Evolutionary conservation across 306 rosid species (phyloP).

Genomic region (barrel medic (Medicago truncatula)): DNA sequence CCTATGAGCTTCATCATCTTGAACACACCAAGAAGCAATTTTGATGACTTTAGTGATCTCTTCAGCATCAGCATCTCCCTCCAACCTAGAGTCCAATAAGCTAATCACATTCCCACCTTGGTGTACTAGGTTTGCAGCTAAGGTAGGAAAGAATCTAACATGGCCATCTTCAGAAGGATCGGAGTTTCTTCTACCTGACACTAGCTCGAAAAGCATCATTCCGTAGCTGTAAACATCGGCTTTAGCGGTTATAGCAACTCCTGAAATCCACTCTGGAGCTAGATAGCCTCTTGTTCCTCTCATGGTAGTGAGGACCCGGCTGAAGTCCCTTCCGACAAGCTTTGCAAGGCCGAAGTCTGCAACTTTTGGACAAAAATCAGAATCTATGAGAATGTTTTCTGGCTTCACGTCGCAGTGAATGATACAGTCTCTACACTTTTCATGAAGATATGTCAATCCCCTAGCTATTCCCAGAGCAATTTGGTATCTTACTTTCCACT

Average conservation of each 20-base stretch:
- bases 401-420: slow-evolving; percentile 96
- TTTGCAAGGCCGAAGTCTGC: slow-evolving; percentile 96
- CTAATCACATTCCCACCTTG: slow-evolving; percentile 57
- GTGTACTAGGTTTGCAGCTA: slow-evolving; percentile 51
- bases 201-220: slow-evolving; percentile 87
- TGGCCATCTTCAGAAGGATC: slow-evolving; percentile 64
- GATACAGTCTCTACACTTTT: slow-evolving; percentile 86
- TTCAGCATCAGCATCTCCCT: slow-evolving; percentile 55
- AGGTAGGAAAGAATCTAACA: slow-evolving; percentile 64
- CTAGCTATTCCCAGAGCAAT: slow-evolving; percentile 86
- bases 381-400: slow-evolving; percentile 87
- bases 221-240: slow-evolving; percentile 95
- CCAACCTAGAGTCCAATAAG: slow-evolving; percentile 65
- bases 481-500: slow-evolving; percentile 80
- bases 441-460: slow-evolving; percentile 83
- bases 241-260: slow-evolving; percentile 80
- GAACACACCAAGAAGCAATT: slow-evolving; percentile 90
- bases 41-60: slow-evolving; percentile 59
- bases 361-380: slow-evolving; percentile 70
- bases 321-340: slow-evolving; percentile 83
- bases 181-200: slow-evolving; percentile 81
- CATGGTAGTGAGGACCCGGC: slow-evolving; percentile 86
- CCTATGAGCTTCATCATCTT: slow-evolving; percentile 72
- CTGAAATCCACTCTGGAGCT: slow-evolving; percentile 94
- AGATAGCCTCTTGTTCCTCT: slow-evolving; percentile 97